A percentile compares a stretch with the other conserved stretches of the same genome.
Evolutionary conservation across 192 early-diverging fungal species (phyloP).

Genomic region (Geranomyces michiganensis): DNA sequence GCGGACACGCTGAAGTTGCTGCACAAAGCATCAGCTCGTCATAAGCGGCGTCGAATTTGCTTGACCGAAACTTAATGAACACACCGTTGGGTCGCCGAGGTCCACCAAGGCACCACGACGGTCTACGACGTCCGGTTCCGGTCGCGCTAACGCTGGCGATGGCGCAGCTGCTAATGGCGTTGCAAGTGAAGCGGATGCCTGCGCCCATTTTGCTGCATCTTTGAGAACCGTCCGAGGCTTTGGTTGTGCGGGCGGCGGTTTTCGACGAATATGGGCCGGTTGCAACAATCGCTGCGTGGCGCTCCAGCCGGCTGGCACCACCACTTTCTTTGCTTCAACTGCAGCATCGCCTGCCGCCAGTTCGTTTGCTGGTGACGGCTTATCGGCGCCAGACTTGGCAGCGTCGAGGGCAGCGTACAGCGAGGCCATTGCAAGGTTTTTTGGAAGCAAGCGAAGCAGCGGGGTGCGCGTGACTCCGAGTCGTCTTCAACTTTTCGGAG

Average conservation of each 20-base stretch:
- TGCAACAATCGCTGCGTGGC: conserved; percentile 7
- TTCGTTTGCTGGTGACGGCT: conserved; percentile 1
- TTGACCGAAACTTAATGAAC: background rate
- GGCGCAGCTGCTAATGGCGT: conserved; percentile 6
- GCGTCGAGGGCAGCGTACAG: conserved; percentile 14
- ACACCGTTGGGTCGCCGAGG: background rate
- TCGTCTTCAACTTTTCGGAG: too few species aligned
- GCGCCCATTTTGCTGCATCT: conserved; percentile 20
- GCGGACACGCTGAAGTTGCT: background rate
- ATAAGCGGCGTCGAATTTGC: background rate
- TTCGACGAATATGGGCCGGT: background rate
- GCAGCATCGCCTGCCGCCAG: background rate
- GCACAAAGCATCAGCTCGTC: background rate
- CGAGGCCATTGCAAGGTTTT: conserved; percentile 19
- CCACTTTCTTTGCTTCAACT: background rate
- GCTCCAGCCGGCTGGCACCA: conserved; percentile 15
- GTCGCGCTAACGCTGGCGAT: background rate
- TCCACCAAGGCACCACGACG: background rate
- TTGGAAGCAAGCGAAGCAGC: too few species aligned
- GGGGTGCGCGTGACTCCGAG: too few species aligned
- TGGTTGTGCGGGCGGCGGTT: background rate
- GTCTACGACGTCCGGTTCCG: background rate
- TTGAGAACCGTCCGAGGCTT: conserved; percentile 5
- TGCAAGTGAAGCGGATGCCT: conserved; percentile 4
- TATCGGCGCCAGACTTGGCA: background rate